Percentiles rank a stretch among this genome's conserved stretches.
Conservation (phyloP, 257 asterid genomes). For the Solanum piurae region DNA sequence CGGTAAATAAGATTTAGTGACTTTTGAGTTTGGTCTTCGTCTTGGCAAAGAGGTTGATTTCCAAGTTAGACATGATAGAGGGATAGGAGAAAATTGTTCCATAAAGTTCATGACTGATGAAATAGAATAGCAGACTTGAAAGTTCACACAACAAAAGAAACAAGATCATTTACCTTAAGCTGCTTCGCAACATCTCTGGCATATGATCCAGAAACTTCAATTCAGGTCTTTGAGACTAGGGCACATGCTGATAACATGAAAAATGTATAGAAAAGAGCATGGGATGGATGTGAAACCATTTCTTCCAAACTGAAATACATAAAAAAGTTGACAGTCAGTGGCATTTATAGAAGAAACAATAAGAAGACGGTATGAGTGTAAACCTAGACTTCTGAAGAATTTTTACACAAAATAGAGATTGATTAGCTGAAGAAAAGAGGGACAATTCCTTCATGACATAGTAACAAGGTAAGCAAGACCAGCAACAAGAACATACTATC, state of each 20-base stretch:
- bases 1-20: no score
- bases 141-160: neutral
- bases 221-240: no score
- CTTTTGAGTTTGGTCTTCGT: no score
- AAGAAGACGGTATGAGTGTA: neutral
- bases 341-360: neutral
- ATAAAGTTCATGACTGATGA: no score
- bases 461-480: constrained; percentile 18
- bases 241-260: constrained; percentile 20
- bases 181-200: no score
- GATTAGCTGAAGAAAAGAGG: neutral
- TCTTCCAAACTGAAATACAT: constrained; percentile 40
- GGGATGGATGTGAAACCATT: constrained; percentile 55
- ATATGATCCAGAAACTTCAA: no score
- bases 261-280: constrained; percentile 42
- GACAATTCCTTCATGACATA: no score
- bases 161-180: constrained; percentile 17
- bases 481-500: constrained; percentile 56
- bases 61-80: no score
- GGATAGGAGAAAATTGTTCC: no score
- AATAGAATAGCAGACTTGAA: no score
- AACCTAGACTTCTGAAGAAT: neutral
- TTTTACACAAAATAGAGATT: neutral
- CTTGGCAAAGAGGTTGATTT: no score
- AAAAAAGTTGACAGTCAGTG: neutral